Conservation (phyloP, 2,329 filamentous ascomycete genomes). For the Paramyrothecium roridum region DNA sequence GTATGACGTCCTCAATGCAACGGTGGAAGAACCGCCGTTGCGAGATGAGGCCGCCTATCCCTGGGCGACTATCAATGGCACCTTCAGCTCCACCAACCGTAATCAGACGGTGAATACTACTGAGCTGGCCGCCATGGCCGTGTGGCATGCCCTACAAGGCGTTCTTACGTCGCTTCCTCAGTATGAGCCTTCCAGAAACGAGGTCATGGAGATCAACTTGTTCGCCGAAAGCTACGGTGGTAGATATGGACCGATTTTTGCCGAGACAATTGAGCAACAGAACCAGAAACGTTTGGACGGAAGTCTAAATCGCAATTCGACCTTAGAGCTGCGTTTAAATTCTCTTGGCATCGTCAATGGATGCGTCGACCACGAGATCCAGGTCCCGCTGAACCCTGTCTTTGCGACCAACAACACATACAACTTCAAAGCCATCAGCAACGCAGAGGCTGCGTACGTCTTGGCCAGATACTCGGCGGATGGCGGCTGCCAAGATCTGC, state of each 20-base stretch:
- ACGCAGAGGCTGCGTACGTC: slow-evolving; percentile 47
- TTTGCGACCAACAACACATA: slow-evolving; percentile 67
- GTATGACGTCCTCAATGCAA: slow-evolving; percentile 40
- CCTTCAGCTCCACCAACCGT: slow-evolving; percentile 55
- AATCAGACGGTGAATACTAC: slow-evolving; percentile 53
- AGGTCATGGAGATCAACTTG: slow-evolving; percentile 56
- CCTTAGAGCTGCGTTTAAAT: slow-evolving; percentile 56
- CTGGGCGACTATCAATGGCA: slow-evolving; percentile 55
- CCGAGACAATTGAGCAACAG: slow-evolving; percentile 56
- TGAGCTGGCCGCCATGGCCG: slow-evolving; percentile 51
- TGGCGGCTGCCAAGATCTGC: slow-evolving; percentile 50
- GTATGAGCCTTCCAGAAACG: slow-evolving; percentile 48
- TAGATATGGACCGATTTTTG: slow-evolving; percentile 65
- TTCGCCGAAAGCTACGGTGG: slow-evolving; percentile 71
- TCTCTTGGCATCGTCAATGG: slow-evolving; percentile 71
- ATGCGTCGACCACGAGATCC: slow-evolving; percentile 62
- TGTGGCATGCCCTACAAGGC: slow-evolving; percentile 64
- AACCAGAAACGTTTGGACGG: slow-evolving; percentile 55
- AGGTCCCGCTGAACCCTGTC: slow-evolving; percentile 53
- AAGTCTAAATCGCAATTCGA: slow-evolving; percentile 42
- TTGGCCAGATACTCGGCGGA: slow-evolving; percentile 21
- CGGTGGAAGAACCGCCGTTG: slow-evolving; percentile 24
- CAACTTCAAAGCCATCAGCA: slow-evolving; percentile 53
- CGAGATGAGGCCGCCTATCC: slow-evolving; percentile 13
- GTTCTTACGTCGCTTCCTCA: slow-evolving; percentile 58